Base-by-base conservation (phyloP, 2,329 filamentous ascomycete species). In the Seiridium cupressi region DNA sequence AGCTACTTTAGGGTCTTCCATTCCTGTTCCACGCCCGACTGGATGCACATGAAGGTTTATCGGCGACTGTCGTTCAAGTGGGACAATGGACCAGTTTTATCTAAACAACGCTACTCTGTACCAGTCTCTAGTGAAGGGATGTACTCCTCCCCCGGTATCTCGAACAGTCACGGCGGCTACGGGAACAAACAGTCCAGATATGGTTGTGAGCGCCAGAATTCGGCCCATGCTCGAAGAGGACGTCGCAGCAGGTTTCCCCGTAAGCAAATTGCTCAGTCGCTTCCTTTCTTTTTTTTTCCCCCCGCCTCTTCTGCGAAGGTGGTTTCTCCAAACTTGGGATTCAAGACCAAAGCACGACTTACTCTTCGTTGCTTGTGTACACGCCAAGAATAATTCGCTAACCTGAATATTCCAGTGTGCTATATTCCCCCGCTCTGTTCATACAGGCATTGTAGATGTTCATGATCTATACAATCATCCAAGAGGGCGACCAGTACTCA, bases 141-240 rank as follows among this genome's bases (percentile, higher is more conserved):
- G 69, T 62, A 71, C 68, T 48, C 71, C 71, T 3, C 42, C 42
- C 4, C 48, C 60, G 2, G n/a, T 54, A 3, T 42, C 18, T 18
- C 4, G 5, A 10, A 49, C 51, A 63, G 9, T 57, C 2, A 57
- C 46, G 10, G 54, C 51, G n/a, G 51, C 57, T 9, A 51, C 49
- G 35, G 58, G 47, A 42, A 38, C 44, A 31, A 44, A 58, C 5
- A 66, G 55, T 58, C 54, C 58, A 2, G 69, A 75, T 44, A 74
- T 77, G 47, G 64, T 74, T 13, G 75, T 79, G 11, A 69, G 71
- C 32, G 67, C 73, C n/a, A 66, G 76, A 1, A 65, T 79, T 38
- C 70, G 75, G 1, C 76, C 76, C 0, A 67, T 77, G 55, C 63
- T 75, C 0, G 67, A 72, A 0, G 73, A 77, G 0, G 76, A 78